Conservation (phyloP, 1,139 yeast species). For the Eremothecium cymbalariae region DNA sequence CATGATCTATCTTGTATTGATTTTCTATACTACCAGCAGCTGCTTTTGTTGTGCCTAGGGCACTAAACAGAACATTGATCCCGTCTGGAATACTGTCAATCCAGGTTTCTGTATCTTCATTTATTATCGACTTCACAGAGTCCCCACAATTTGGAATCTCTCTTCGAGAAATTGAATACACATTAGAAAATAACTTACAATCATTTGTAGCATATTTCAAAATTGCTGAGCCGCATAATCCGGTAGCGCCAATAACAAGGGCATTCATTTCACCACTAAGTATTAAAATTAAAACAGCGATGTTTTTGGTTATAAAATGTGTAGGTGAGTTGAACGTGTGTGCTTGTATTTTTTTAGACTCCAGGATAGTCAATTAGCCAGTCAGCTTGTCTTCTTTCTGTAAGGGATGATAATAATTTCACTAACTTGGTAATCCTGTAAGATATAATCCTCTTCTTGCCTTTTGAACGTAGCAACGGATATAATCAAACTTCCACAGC, state of each 20-base stretch:
- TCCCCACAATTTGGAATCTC: slow-evolving; percentile 17
- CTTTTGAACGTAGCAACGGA: too few relatives aligned
- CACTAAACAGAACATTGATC: slow-evolving; percentile 41
- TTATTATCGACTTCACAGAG: slow-evolving; percentile 29
- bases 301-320: too few relatives aligned
- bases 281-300: too few relatives aligned
- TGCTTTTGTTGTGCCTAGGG: slow-evolving; percentile 68
- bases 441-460: too few relatives aligned
- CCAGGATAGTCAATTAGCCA: too few relatives aligned
- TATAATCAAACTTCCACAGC: too few relatives aligned
- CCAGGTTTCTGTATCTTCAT: slow-evolving; percentile 40
- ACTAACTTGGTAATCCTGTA: too few relatives aligned
- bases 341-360: too few relatives aligned
- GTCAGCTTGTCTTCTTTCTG: too few relatives aligned
- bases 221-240: slow-evolving; percentile 47
- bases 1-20: slow-evolving; percentile 63
- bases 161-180: slow-evolving; percentile 44
- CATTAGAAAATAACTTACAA: slow-evolving; percentile 31
- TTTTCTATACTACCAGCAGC: slow-evolving; percentile 62
- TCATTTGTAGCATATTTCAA: slow-evolving; percentile 36
- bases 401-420: too few relatives aligned
- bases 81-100: slow-evolving; percentile 23
- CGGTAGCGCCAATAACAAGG: slow-evolving; percentile 50
- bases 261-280: too few relatives aligned
- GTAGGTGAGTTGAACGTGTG: too few relatives aligned